These are phyloP conservation scores for Nelumbo lutea DNA, from an alignment of 164 flowering plant species.

Conservation along the genomic window DNA sequence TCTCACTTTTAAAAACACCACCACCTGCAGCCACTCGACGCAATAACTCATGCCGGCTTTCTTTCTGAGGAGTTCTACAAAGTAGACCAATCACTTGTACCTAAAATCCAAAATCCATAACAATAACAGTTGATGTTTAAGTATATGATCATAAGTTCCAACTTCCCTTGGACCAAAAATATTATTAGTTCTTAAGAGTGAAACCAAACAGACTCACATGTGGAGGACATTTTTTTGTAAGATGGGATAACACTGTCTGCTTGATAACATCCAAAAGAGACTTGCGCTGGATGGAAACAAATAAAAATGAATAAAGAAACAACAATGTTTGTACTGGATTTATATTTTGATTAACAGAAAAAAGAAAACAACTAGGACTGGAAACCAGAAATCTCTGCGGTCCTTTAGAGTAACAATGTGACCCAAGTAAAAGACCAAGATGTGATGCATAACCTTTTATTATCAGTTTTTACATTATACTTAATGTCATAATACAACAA, in stretches of 20 bases:
- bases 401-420: no score
- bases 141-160: background rate
- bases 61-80: slow-evolving; percentile 84
- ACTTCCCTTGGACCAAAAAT: background rate
- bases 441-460: no score
- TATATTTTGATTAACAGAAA: no score
- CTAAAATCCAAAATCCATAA: slow-evolving; percentile 25
- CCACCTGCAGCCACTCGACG: slow-evolving; percentile 98
- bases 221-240: slow-evolving; percentile 90
- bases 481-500: no score
- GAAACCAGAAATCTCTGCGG: no score
- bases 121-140: background rate
- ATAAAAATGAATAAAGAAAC: background rate
- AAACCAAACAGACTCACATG: slow-evolving; percentile 53
- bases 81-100: slow-evolving; percentile 94
- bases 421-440: no score
- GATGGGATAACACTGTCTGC: slow-evolving; percentile 84
- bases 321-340: background rate
- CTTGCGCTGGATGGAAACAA: slow-evolving; percentile 54
- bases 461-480: no score
- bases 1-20: slow-evolving; percentile 63
- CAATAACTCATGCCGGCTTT: slow-evolving; percentile 84
- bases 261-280: slow-evolving; percentile 80
- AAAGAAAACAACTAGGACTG: no score
- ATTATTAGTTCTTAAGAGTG: background rate